A percentile compares a stretch with the other conserved stretches of the same genome.
Conservation (phyloP, 1,284 basidiomycete species). For the Papiliotrema terrestris region DNA sequence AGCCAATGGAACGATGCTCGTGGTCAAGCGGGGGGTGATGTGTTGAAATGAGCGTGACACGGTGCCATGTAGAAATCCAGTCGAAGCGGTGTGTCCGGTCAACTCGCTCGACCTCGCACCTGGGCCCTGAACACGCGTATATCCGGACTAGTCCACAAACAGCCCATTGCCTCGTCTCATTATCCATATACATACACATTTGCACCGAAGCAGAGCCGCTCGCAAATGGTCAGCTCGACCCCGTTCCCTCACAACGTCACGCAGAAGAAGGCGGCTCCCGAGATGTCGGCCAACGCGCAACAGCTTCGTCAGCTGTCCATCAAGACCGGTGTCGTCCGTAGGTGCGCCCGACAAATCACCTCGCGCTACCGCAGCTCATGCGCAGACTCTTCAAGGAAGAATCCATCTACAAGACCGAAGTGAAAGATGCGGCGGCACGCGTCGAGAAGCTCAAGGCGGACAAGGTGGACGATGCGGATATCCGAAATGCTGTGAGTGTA, state of each 20-base stretch:
- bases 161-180: too few relatives aligned
- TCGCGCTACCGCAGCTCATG: neutral
- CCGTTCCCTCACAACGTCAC: neutral
- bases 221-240: neutral
- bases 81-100: too few relatives aligned
- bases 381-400: constrained; percentile 70
- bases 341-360: constrained; percentile 51
- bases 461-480: constrained; percentile 70
- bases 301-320: constrained; percentile 65
- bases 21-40: too few relatives aligned
- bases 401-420: constrained; percentile 65
- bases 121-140: too few relatives aligned
- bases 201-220: neutral
- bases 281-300: constrained; percentile 36
- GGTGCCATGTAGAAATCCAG: too few relatives aligned
- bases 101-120: too few relatives aligned
- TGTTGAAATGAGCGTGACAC: neutral
- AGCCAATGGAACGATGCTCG: too few relatives aligned
- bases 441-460: constrained; percentile 63
- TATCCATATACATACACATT: too few relatives aligned
- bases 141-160: too few relatives aligned
- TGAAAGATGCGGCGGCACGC: constrained; percentile 58
- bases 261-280: neutral
- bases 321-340: constrained; percentile 67
- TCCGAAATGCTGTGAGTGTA: constrained; percentile 71